Base-by-base conservation (phyloP, 345 rosid species). In the Hypericum androsaemum region DNA sequence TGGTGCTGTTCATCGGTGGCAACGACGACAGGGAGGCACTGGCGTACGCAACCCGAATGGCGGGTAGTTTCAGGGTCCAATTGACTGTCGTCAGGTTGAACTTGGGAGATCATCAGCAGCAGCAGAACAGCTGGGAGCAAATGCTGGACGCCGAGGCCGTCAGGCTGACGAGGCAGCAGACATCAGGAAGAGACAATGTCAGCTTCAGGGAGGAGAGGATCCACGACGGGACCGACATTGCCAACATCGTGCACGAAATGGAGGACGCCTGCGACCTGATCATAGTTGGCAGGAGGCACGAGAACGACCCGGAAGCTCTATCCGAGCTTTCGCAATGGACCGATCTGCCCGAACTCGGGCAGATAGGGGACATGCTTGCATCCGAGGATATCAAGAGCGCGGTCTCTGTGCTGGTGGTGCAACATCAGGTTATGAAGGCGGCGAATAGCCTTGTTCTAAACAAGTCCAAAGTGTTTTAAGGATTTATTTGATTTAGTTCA, bases 311-410 rank as follows among this genome's bases (percentile, higher is more conserved):
- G 1, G 56, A 47, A 2, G 64, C 51, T 2, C 50, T 63, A 6
- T 43, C 51, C 0, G 90, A 90, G 0, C 65, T 83, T 36, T 62
- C 45, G 0, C 59, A 74, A 60, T 86, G 92, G 92, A 77, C 64
- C 46, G 95, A 86, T 56, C 59, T 73, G 45, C 80, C 86, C 0
- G 92, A 86, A 60, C 68, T 86, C 37, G 92, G 92, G 13, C 7
- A 74, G n/a, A 16, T 86, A 0, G 86, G 92, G 37, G 95, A 86
- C 64, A 50, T 81, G 47, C 77, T 83, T 37, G 80, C 88, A 10
- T 77, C 90, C 7, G 48, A 53, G 4, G 95, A 82, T 67, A 9
- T 77, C 17, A 12, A 38, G 6, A 22, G 65, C 43, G 66, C 42
- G 53, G 74, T 58, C 43, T 77, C 88, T 35, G 79, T 75, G 37